Conservation (phyloP, 345 rosid species). For the Capsella bursapastoris region DNA sequence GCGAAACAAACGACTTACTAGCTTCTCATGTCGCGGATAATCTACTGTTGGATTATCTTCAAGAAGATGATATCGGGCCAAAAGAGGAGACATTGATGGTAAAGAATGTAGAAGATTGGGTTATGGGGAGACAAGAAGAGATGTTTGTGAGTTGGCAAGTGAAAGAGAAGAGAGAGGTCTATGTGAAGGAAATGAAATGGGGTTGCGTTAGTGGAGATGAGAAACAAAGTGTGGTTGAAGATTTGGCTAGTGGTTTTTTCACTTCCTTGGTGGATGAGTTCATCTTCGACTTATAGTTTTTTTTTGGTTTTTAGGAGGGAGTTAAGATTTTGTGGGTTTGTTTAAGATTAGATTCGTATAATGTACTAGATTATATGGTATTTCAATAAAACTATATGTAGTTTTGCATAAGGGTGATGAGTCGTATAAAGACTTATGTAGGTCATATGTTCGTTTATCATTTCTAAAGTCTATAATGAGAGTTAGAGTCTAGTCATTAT, state of each 20-base stretch:
- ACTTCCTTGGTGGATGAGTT: slow-evolving; percentile 61
- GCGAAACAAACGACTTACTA: slow-evolving; percentile 27
- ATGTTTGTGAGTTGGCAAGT: slow-evolving; percentile 65
- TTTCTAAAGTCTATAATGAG: background rate
- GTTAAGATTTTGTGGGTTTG: slow-evolving; percentile 30
- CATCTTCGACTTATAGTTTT: slow-evolving; percentile 40
- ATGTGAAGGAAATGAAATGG: slow-evolving; percentile 54
- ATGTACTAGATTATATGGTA: slow-evolving; percentile 26
- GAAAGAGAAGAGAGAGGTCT: slow-evolving; percentile 51
- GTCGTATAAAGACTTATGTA: background rate
- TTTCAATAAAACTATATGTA: slow-evolving; percentile 36
- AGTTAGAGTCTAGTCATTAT: slow-evolving; percentile 1
- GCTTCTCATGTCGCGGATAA: slow-evolving; percentile 36
- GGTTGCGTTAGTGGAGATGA: slow-evolving; percentile 51
- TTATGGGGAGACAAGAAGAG: slow-evolving; percentile 52
- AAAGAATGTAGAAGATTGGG: slow-evolving; percentile 62
- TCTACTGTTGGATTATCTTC: slow-evolving; percentile 56
- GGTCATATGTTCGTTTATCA: background rate
- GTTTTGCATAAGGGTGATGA: slow-evolving; percentile 9
- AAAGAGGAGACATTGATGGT: slow-evolving; percentile 41
- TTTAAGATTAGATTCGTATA: slow-evolving; percentile 17
- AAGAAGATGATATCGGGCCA: slow-evolving; percentile 47
- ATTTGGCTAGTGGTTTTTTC: slow-evolving; percentile 57
- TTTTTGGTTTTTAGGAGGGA: background rate
- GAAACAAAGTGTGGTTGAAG: slow-evolving; percentile 46